Evolutionary conservation across 345 rosid species (phyloP).

Genomic region (Punica granatum): DNA sequence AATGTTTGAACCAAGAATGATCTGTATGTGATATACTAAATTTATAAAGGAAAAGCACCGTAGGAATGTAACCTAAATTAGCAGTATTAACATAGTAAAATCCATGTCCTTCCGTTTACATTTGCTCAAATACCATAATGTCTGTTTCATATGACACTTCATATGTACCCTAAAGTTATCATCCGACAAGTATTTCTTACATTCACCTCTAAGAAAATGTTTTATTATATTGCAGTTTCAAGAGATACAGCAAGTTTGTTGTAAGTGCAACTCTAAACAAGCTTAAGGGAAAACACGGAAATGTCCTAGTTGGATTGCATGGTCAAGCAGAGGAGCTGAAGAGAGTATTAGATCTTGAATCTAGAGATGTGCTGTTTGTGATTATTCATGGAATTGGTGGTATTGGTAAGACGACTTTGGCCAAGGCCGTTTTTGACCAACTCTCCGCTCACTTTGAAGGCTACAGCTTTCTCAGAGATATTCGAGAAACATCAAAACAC

Average conservation of each 20-base stretch:
- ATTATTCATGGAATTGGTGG: constrained; percentile 1
- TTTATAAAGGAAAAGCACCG: too few relatives aligned
- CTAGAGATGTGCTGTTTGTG: not conserved
- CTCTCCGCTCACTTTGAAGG: not conserved
- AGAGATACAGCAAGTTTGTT: not conserved
- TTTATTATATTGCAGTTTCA: not conserved
- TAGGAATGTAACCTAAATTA: too few relatives aligned
- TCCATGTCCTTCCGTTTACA: too few relatives aligned
- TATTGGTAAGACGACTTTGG: not conserved
- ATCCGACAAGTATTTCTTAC: too few relatives aligned
- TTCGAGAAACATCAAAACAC: not conserved
- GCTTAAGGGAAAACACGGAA: not conserved
- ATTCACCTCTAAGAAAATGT: not conserved
- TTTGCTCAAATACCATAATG: too few relatives aligned
- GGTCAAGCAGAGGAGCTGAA: not conserved
- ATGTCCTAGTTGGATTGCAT: constrained; percentile 1
- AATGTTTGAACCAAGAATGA: too few relatives aligned
- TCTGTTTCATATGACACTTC: too few relatives aligned
- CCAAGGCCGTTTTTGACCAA: not conserved
- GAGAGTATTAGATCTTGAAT: not conserved
- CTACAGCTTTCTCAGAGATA: constrained; percentile 1
- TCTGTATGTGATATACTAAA: too few relatives aligned
- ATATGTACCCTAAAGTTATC: too few relatives aligned
- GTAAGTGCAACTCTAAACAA: not conserved
- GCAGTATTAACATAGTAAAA: too few relatives aligned